Evolutionary conservation across 345 rosid species (phyloP).

Genomic region (Cardiospermum halicacabum): DNA sequence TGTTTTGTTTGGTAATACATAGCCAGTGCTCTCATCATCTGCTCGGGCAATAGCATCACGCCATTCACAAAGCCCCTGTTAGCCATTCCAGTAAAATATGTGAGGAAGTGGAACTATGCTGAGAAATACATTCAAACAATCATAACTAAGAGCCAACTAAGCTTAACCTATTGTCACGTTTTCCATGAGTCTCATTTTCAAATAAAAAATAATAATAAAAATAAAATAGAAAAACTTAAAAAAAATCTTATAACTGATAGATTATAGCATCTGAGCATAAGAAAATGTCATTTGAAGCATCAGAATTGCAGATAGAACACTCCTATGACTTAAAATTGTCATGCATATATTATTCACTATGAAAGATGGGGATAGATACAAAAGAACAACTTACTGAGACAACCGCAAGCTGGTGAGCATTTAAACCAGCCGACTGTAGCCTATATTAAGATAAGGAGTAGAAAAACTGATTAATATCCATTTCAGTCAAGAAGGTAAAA

Average conservation of each 20-base stretch:
- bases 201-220: no score
- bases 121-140: not conserved
- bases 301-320: not conserved
- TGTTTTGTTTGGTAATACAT: conserved; percentile 73
- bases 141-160: not conserved
- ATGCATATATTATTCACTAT: not conserved
- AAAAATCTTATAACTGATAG: not conserved
- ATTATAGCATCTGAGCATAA: not conserved
- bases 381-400: conserved; percentile 55
- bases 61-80: conserved; percentile 84
- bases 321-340: not conserved
- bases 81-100: conserved; percentile 13
- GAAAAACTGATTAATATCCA: conserved; percentile 15
- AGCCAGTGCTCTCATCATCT: conserved; percentile 94
- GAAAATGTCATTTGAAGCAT: not conserved
- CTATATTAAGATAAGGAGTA: conserved; percentile 33
- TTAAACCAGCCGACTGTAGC: conserved; percentile 54
- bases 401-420: conserved; percentile 78
- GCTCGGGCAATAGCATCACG: conserved; percentile 75
- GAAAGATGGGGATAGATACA: not conserved
- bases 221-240: not conserved
- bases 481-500: conserved; percentile 2
- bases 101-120: conserved; percentile 3
- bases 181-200: not conserved
- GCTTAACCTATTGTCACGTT: not conserved